Conservation (phyloP, 306 rosid species). For the Leucaena leucocephala region DNA sequence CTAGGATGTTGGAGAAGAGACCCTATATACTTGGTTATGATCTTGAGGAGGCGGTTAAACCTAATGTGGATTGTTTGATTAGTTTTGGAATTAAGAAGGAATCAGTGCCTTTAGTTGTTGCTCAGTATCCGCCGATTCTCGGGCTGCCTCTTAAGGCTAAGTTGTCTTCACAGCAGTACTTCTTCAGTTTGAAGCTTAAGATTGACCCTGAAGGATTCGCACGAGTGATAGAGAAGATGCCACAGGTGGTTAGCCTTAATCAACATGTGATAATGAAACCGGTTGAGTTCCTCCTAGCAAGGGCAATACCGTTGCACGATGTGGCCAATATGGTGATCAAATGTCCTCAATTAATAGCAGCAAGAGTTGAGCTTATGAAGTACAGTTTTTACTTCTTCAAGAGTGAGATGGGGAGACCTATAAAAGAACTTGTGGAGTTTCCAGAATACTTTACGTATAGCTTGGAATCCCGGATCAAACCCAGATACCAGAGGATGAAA, state of each 20-base stretch:
- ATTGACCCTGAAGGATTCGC: conserved; percentile 86
- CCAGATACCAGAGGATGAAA: conserved; percentile 71
- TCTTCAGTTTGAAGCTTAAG: conserved; percentile 88
- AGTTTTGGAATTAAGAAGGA: conserved; percentile 81
- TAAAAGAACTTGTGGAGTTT: conserved; percentile 79
- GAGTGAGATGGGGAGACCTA: conserved; percentile 85
- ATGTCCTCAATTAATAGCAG: conserved; percentile 79
- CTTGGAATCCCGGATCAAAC: conserved; percentile 90
- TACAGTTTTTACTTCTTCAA: conserved; percentile 80
- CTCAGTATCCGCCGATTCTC: conserved; percentile 81
- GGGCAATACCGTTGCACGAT: conserved; percentile 56
- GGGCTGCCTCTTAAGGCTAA: conserved; percentile 91
- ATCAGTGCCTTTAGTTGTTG: conserved; percentile 62
- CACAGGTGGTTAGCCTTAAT: conserved; percentile 85
- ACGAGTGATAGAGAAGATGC: conserved; percentile 83
- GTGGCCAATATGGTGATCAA: conserved; percentile 74
- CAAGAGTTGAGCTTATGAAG: conserved; percentile 81
- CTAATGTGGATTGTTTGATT: conserved; percentile 81
- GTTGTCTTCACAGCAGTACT: conserved; percentile 78
- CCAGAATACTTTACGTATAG: conserved; percentile 94
- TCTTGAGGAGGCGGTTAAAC: conserved; percentile 78
- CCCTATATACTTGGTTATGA: conserved; percentile 79
- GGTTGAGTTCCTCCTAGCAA: conserved; percentile 71
- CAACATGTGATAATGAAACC: conserved; percentile 85
- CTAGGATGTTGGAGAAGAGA: conserved; percentile 90